Evolutionary conservation across 768 basidiomycete genomes (phyloP).

Genomic region (Hypholoma sublateritium): DNA sequence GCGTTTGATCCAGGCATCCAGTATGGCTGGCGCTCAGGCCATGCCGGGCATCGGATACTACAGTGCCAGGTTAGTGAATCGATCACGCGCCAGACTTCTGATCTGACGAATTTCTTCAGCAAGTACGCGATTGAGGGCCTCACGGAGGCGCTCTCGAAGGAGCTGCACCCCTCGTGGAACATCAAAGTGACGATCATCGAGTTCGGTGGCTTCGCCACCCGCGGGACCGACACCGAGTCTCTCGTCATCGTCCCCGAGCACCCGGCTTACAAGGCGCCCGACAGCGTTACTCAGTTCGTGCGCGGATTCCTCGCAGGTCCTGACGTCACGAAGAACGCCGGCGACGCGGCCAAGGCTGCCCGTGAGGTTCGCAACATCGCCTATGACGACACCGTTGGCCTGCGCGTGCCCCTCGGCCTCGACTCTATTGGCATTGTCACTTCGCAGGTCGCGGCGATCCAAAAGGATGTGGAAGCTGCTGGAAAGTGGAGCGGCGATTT

Average conservation of each 20-base stretch:
- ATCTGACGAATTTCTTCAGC: neutral
- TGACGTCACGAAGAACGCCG: neutral
- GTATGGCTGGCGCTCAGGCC: neutral
- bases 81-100: neutral
- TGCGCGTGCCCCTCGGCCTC: neutral
- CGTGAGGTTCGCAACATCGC: neutral
- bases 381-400: neutral
- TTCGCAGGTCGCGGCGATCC: too few relatives aligned
- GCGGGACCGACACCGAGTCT: neutral
- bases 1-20: neutral
- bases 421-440: neutral
- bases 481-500: too few relatives aligned
- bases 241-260: neutral
- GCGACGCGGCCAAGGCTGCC: neutral
- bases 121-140: neutral
- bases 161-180: neutral
- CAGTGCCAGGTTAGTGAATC: neutral
- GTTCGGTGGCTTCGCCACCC: neutral
- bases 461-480: too few relatives aligned
- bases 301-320: neutral
- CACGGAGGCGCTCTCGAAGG: neutral
- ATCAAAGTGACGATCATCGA: neutral
- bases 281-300: neutral
- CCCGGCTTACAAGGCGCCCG: neutral
- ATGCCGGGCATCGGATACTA: neutral